Evolutionary conservation across 2,329 filamentous ascomycete genomes (phyloP).

Genomic region (Neofusicoccum cordaticola): DNA sequence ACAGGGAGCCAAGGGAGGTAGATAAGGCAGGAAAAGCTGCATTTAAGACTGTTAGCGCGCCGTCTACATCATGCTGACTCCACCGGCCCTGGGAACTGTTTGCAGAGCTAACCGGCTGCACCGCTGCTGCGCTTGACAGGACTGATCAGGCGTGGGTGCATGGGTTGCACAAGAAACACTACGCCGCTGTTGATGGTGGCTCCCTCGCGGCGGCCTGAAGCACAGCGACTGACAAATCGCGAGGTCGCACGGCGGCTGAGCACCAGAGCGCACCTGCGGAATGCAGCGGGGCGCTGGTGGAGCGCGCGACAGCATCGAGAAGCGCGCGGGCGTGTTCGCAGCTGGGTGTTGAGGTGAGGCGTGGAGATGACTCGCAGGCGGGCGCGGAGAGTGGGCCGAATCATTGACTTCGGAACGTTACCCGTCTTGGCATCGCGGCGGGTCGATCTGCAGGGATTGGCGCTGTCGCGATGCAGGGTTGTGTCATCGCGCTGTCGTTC

Average conservation of each 20-base stretch:
- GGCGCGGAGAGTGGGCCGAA: neutral
- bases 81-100: neutral
- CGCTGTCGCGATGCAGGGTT: neutral
- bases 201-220: too few species aligned
- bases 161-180: neutral
- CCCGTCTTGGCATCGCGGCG: slow-evolving; percentile 1
- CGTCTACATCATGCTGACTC: slow-evolving; percentile 4
- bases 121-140: too few species aligned
- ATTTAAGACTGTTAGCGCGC: neutral
- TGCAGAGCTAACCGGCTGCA: neutral
- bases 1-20: neutral
- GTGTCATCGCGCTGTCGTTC: neutral
- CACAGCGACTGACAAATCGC: too few species aligned
- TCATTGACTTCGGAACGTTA: neutral
- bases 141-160: too few species aligned
- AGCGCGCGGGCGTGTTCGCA: too few species aligned
- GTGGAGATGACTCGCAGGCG: too few species aligned
- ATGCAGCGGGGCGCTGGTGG: neutral
- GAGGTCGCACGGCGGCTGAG: too few species aligned
- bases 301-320: too few species aligned
- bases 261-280: neutral
- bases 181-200: too few species aligned
- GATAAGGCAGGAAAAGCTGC: neutral
- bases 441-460: neutral
- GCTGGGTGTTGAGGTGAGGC: too few species aligned